Conservation (phyloP, 164 flowering plant species). For the Chimonanthus praecox region DNA sequence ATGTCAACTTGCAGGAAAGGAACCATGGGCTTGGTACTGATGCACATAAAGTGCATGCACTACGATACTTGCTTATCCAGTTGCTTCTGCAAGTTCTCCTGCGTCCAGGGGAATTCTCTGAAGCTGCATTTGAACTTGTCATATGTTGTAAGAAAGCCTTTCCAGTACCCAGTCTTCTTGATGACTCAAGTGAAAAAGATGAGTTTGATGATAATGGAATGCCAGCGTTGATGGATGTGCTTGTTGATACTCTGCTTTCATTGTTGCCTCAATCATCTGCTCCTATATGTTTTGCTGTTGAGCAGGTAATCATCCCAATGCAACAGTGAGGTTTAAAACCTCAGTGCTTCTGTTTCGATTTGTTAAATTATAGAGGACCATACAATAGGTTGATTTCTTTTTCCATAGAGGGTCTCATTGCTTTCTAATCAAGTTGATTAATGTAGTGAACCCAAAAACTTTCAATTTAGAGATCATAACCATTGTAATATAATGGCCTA, state of each 20-base stretch:
- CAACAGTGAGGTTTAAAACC: neutral
- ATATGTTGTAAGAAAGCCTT: slow-evolving; percentile 79
- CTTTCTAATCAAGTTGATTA: neutral
- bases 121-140: slow-evolving; percentile 74
- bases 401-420: neutral
- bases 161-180: slow-evolving; percentile 39
- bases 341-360: neutral
- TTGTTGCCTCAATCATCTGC: slow-evolving; percentile 83
- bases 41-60: slow-evolving; percentile 55
- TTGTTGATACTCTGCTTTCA: slow-evolving; percentile 85
- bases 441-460: neutral
- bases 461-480: neutral
- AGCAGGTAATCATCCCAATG: slow-evolving; percentile 57
- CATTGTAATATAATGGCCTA: neutral
- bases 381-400: neutral
- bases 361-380: neutral
- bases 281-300: slow-evolving; percentile 77
- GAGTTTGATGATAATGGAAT: slow-evolving; percentile 38
- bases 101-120: slow-evolving; percentile 72
- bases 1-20: slow-evolving; percentile 50
- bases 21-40: slow-evolving; percentile 36
- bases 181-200: slow-evolving; percentile 55
- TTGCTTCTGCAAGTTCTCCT: slow-evolving; percentile 81
- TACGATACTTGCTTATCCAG: slow-evolving; percentile 85
- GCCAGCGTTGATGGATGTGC: slow-evolving; percentile 81